A percentile compares a stretch with the other conserved stretches of the same genome.
Evolutionary conservation across 2,329 filamentous ascomycete genomes (phyloP).

Genomic region (Alternaria sp.): DNA sequence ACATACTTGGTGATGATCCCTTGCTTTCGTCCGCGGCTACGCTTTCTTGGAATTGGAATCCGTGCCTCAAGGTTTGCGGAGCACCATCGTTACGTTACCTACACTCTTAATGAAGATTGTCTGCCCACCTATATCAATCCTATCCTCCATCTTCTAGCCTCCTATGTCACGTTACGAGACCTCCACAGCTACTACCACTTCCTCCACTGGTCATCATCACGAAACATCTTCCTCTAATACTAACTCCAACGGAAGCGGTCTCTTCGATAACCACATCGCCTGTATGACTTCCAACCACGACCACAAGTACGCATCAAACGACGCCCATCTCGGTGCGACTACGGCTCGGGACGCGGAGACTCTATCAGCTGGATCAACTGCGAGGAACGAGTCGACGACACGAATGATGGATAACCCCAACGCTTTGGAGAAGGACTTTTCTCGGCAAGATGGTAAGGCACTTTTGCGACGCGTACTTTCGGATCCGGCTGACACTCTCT

Average conservation of each 20-base stretch:
- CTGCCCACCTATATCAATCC: conserved; percentile 6
- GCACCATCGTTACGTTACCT: conserved; percentile 11
- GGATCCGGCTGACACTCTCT: not conserved
- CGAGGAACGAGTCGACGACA: conserved; percentile 27
- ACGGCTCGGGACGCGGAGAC: conserved; percentile 31
- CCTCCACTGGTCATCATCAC: not conserved
- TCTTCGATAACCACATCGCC: conserved; percentile 18
- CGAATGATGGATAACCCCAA: conserved; percentile 26
- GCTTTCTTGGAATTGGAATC: conserved; percentile 17
- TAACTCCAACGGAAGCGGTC: conserved; percentile 5
- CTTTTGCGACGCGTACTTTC: not conserved
- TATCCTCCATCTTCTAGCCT: conserved; percentile 7
- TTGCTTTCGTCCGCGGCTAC: conserved; percentile 33
- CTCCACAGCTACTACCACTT: conserved; percentile 1
- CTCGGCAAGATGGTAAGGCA: conserved; percentile 33
- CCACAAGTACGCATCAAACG: conserved; percentile 19
- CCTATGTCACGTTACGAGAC: conserved; percentile 18
- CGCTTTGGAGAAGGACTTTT: conserved; percentile 55
- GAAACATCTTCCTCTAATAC: conserved; percentile 3
- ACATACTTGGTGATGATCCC: conserved; percentile 22
- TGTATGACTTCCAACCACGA: conserved; percentile 22
- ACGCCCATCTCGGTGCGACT: conserved; percentile 27
- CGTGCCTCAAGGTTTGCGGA: conserved; percentile 21
- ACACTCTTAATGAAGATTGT: conserved; percentile 8
- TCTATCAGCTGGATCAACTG: conserved; percentile 32